Conservation (phyloP, 495 filamentous ascomycete genomes). For the Daldinia loculata region DNA sequence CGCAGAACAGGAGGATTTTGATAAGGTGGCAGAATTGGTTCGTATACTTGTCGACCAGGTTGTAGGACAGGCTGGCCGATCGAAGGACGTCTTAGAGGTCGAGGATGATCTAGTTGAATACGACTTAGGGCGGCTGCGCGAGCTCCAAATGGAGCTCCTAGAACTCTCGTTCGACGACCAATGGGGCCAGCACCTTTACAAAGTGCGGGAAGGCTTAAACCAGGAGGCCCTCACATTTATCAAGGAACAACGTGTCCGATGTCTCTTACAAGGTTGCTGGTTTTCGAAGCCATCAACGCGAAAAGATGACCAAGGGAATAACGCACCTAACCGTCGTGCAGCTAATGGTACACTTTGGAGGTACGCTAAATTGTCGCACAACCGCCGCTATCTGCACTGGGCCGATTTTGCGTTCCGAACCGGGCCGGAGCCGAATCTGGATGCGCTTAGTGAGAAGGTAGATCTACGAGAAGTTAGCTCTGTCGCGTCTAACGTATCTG, state of each 20-base stretch:
- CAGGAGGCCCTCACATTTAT: constrained; percentile 94
- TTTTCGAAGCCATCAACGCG: constrained; percentile 70
- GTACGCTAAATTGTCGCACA: constrained; percentile 89
- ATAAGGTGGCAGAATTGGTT: constrained; percentile 89
- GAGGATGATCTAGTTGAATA: constrained; percentile 89
- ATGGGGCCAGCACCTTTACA: constrained; percentile 88
- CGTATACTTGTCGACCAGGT: constrained; percentile 92
- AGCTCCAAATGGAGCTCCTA: constrained; percentile 94
- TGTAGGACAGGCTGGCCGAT: constrained; percentile 81
- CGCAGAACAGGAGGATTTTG: constrained; percentile 85
- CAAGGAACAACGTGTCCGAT: constrained; percentile 95
- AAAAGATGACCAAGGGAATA: constrained; percentile 51
- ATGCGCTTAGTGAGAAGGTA: constrained; percentile 80
- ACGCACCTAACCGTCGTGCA: constrained; percentile 47
- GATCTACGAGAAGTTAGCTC: constrained; percentile 90
- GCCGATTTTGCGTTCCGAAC: constrained; percentile 79
- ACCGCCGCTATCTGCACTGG: constrained; percentile 90
- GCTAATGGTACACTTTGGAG: constrained; percentile 67
- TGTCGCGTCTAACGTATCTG: constrained; percentile 90
- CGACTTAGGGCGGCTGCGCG: constrained; percentile 76
- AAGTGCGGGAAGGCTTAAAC: constrained; percentile 92
- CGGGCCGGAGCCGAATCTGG: constrained; percentile 73
- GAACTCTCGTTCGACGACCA: constrained; percentile 91
- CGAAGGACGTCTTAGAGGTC: constrained; percentile 85
- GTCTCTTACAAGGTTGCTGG: constrained; percentile 88